Evolutionary conservation across 106 monocot species (phyloP), one percentile per base, ranked within the genome.

Genomic region (Dendrobium huoshanense): DNA sequence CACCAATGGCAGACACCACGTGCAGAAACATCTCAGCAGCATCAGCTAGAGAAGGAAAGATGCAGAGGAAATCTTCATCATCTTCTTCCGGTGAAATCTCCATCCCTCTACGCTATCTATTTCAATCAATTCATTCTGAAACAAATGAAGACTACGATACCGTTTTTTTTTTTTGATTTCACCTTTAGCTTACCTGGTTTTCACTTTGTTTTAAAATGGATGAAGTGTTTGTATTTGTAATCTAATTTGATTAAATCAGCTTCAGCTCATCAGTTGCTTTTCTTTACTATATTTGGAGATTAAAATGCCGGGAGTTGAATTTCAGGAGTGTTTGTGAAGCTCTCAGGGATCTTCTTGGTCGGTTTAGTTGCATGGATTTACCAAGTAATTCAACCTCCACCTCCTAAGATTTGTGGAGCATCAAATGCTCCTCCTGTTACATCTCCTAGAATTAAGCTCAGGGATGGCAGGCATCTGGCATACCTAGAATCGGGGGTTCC

Each of bases 401-500:
- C 87, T 54, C 89, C 95, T 20, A 91, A 81, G 77, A 86, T 89
- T 19, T 93, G 93, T 74, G 93, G 91, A 58, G 78, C 91, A 27
- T 81, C 86, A 47, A 68, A 82, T 64, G 93, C 88, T 6, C 91
- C 96, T 77, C 88, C 85, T 31, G 44, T 93, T 73, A 93, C 93
- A 40, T 75, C 93, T 3, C 72, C 88, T 10, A 85, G 93, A 84
- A 86, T 90, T 25, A 89, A 82, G 80, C 91, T 96, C 55, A 90
- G 77, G 24, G 91, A 96, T 86, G 93, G 96, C 72, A 91, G 96
- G 84, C 85, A 91, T 83, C 37, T 96, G 29, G 93, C 93, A 1
- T 96, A 96, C 83, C 68, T 79, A 64, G 96, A 96, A 80, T 37
- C 77, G 48, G 93, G 96, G 41, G 85, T 88, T 13, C 87, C 93